A percentile compares a stretch with the other conserved stretches of the same genome.
Conservation (phyloP, 2,329 filamentous ascomycete genomes). For the Tolypocladium nubicola region DNA sequence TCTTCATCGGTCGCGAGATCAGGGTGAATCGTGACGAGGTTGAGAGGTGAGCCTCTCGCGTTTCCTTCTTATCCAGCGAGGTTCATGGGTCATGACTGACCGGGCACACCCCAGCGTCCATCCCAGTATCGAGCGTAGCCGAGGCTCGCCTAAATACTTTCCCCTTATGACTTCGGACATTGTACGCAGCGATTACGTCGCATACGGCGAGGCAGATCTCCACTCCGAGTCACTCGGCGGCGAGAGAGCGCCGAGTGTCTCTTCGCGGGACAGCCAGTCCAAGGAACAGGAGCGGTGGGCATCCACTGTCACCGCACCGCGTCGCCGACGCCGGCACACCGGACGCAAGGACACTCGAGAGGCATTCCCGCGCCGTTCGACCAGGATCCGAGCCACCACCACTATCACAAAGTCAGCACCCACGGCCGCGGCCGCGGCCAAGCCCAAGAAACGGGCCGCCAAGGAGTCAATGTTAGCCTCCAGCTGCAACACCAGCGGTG, state of each 20-base stretch:
- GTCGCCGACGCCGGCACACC: background rate
- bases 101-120: conserved; percentile 1
- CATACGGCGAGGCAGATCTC: background rate
- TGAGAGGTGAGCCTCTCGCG: conserved; percentile 2
- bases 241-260: background rate
- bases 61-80: background rate
- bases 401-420: background rate
- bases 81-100: background rate
- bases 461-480: background rate
- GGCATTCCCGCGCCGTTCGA: background rate
- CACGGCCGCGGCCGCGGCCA: conserved; percentile 3
- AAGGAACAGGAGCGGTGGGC: too few relatives aligned
- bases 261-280: background rate
- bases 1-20: conserved; percentile 13
- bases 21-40: conserved; percentile 5
- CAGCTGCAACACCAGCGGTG: conserved; percentile 5
- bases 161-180: background rate
- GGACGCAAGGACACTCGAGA: too few relatives aligned
- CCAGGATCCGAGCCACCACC: background rate
- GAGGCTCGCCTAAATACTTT: background rate
- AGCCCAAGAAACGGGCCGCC: conserved; percentile 6
- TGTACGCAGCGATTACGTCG: background rate
- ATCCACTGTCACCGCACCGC: background rate
- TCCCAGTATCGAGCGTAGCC: conserved; percentile 5
- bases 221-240: background rate